Base-by-base conservation (phyloP, 208 protist genomes). In the Crithidia acanthocephali region DNA sequence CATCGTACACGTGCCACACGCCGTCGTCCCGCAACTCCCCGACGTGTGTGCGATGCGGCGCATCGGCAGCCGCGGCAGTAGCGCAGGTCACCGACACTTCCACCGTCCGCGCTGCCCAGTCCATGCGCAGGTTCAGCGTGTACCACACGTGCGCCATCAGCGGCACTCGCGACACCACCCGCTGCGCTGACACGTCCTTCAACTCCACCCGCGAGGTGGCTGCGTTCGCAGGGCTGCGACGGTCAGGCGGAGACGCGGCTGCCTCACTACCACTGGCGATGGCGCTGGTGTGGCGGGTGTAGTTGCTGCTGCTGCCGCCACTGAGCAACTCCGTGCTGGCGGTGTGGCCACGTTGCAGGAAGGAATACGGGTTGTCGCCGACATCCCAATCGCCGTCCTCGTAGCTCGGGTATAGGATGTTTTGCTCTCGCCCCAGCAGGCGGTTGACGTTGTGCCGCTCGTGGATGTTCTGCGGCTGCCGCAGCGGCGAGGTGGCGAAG, bases 331-430 rank as follows among this genome's bases (percentile, higher is more conserved):
- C 20, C 7, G 30, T 45, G 35, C 33, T 35, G 18, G 23, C 27
- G 18, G 22, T 22, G 42, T 33, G n/a, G 42, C 58, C 37, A 15
- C 58, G 13, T 16, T 48, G n/a, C n/a, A 66, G 2, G 2, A 56
- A 44, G 1, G 45, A n/a, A 37, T 42, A 48, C 2, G 55, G 48
- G 47, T 42, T 53, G 10, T 60, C 35, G 37, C 44, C 22, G 18
- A 28, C 62, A 7, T 33, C 42, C 32, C 35, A 4, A 44, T 68
- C 56, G 30, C 32, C 37, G 52, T 51, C 61, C 27, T 51, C 70
- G 55, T 47, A 76, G 25, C 33, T 53, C 6, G 71, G 71, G 55
- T 57, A 48, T 6, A 76, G 35, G 42, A 69, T 71, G n/a, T 71
- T 71, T 50, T 32, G 62, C 62, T 35, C 62, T 0, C 62, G 62